Evolutionary conservation across 495 filamentous ascomycete genomes (phyloP).

Genomic region (Penicillium arizonense): DNA sequence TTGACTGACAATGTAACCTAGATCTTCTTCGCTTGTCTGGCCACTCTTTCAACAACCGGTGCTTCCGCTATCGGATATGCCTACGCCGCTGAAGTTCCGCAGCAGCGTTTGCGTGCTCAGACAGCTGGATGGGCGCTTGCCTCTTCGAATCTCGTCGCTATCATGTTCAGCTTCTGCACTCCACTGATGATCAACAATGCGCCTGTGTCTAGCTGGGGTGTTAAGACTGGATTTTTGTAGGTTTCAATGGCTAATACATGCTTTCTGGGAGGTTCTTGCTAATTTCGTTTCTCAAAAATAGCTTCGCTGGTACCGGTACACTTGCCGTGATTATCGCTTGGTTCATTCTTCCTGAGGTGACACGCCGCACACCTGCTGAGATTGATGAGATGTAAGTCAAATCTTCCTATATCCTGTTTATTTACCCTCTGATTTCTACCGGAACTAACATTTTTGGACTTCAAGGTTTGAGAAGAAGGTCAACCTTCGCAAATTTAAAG

Average conservation of each 20-base stretch:
- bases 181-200: slow-evolving; percentile 43
- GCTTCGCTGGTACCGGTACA: slow-evolving; percentile 33
- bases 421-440: not conserved
- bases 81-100: slow-evolving; percentile 38
- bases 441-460: not conserved
- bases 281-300: slow-evolving; percentile 2
- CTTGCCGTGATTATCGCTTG: slow-evolving; percentile 33
- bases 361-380: slow-evolving; percentile 35
- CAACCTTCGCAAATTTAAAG: slow-evolving; percentile 31
- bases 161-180: slow-evolving; percentile 46
- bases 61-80: slow-evolving; percentile 43
- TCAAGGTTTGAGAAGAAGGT: slow-evolving; percentile 33
- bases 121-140: slow-evolving; percentile 40
- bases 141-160: slow-evolving; percentile 33
- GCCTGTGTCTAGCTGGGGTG: slow-evolving; percentile 30
- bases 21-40: slow-evolving; percentile 36
- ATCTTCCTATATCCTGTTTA: not conserved
- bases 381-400: slow-evolving; percentile 37
- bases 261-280: not conserved
- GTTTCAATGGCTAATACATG: not conserved
- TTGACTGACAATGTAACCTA: slow-evolving; percentile 1
- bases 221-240: slow-evolving; percentile 44
- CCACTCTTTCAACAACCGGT: slow-evolving; percentile 40
- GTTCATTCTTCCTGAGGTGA: slow-evolving; percentile 38
- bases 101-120: slow-evolving; percentile 38